Evolutionary conservation across 192 early-diverging fungal genomes (phyloP).

Genomic region (Tieghemiomyces parasiticus): DNA sequence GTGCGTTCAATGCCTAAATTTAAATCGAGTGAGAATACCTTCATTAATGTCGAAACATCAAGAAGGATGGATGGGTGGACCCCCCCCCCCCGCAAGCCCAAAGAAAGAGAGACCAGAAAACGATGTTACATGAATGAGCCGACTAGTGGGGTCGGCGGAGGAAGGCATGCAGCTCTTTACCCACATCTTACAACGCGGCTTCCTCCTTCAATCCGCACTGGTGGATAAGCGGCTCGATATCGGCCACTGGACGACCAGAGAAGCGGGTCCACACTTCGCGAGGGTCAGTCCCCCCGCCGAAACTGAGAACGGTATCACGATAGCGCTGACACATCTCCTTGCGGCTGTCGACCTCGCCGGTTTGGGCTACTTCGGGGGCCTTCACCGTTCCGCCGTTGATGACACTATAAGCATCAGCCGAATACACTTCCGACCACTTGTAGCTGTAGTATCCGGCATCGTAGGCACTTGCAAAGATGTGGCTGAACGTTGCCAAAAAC

Average conservation of each 20-base stretch:
- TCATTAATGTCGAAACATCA: neutral
- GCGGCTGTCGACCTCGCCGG: slow-evolving; percentile 12
- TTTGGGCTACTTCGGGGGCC: too few relatives aligned
- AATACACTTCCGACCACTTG: slow-evolving; percentile 45
- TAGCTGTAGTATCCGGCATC: slow-evolving; percentile 44
- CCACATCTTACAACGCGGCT: neutral
- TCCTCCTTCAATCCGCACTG: slow-evolving; percentile 26
- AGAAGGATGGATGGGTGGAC: neutral
- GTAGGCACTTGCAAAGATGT: slow-evolving; percentile 44
- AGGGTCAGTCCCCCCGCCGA: slow-evolving; percentile 37
- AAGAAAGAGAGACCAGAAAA: too few relatives aligned
- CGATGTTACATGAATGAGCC: neutral
- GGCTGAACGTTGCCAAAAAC: slow-evolving; percentile 39
- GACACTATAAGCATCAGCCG: slow-evolving; percentile 43
- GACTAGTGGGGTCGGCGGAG: neutral
- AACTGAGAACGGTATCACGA: slow-evolving; percentile 37
- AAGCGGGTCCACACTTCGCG: slow-evolving; percentile 36
- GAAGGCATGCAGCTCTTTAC: neutral
- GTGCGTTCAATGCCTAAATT: too few relatives aligned
- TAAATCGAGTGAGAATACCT: neutral
- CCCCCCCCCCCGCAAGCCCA: too few relatives aligned
- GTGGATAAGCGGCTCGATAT: slow-evolving; percentile 33
- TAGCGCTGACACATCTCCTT: slow-evolving; percentile 27
- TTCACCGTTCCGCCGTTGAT: too few relatives aligned
- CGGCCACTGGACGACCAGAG: slow-evolving; percentile 29